Percentiles rank a stretch among this genome's conserved stretches.
These are phyloP conservation scores for Lathyrus oleraceus DNA, from an alignment of 306 rosid species.

Conservation along the genomic window DNA sequence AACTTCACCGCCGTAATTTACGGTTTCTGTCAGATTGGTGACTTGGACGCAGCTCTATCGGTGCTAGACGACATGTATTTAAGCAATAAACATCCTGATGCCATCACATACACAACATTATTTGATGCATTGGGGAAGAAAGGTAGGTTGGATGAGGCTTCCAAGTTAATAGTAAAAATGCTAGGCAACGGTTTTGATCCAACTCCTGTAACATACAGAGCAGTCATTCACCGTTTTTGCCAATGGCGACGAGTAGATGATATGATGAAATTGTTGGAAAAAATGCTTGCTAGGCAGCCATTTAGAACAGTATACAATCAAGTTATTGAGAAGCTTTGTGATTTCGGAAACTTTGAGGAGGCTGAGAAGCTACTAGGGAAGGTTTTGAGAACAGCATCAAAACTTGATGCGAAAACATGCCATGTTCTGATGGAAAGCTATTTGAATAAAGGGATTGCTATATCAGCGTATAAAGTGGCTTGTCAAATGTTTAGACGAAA, in stretches of 20 bases:
- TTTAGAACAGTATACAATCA: constrained; percentile 67
- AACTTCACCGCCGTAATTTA: constrained; percentile 83
- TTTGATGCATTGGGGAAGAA: constrained; percentile 73
- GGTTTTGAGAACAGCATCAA: constrained; percentile 90
- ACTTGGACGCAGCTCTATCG: constrained; percentile 73
- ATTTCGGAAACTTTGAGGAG: constrained; percentile 67
- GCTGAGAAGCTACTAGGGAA: constrained; percentile 72
- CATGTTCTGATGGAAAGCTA: constrained; percentile 75
- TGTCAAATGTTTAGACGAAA: constrained; percentile 82
- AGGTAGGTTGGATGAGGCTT: constrained; percentile 75
- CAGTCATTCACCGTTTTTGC: constrained; percentile 75
- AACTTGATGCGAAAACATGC: constrained; percentile 72
- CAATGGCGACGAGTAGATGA: constrained; percentile 67
- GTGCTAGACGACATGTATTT: constrained; percentile 87
- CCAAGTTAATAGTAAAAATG: constrained; percentile 63
- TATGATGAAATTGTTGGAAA: constrained; percentile 63
- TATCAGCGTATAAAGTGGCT: constrained; percentile 81
- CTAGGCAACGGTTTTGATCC: constrained; percentile 72
- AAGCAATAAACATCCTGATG: constrained; percentile 81
- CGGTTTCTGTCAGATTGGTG: constrained; percentile 75
- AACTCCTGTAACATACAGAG: constrained; percentile 79
- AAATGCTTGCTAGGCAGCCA: constrained; percentile 62
- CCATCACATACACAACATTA: constrained; percentile 71
- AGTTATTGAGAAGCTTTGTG: constrained; percentile 84
- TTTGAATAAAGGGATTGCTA: constrained; percentile 58